Evolutionary conservation across 2,329 filamentous ascomycete genomes (phyloP), one percentile per base, ranked within the genome.

Genomic region (Biscogniauxia sp.): DNA sequence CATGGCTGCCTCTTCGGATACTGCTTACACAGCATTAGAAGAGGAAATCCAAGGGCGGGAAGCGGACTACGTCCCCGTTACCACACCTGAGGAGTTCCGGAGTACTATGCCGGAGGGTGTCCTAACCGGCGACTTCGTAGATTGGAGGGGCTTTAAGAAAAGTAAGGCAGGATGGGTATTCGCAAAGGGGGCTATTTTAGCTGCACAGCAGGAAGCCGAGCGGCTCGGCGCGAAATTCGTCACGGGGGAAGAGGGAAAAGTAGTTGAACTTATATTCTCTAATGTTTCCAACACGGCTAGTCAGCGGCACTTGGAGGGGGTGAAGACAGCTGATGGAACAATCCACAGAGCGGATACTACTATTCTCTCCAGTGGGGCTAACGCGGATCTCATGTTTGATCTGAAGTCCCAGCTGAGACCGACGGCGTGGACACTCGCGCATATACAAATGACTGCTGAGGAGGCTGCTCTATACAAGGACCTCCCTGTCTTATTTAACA

Each of bases 371-470:
- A 79, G 81, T 2, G 82, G 82, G 3, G 82, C 82, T 15, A 76
- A 75, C 49, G 79, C 79, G 17, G 76, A 79, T 37, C 67, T 69
- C 2, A 69, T 85, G 0, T 68, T 85, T 1, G 79, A 84, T 61
- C 79, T 83, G 61, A 75, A 82, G 67, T 74, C 78, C 37, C 82
- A 85, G 64, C 69, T 85, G 8, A 75, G 80, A n/a, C 80, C 82
- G 1, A 84, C 80, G 3, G 81, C 81, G 1, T 84, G 81, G 80
- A 84, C 81, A 20, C 69, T 85, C 1, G 79, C 76, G 6, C 82
- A 84, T 63, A 79, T 85, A 32, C 72, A 75, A 20, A 78, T 85
- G 72, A 78, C 76, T 0, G 65, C 70, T 0, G 74, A 78, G 7
- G 83, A 85, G 67, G 73, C 73, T 7, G 66, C 75, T 54, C 57